phyloP scores from a whole-genome alignment of 2,329 filamentous ascomycete genomes.

The Colletotrichum sp. region DNA sequence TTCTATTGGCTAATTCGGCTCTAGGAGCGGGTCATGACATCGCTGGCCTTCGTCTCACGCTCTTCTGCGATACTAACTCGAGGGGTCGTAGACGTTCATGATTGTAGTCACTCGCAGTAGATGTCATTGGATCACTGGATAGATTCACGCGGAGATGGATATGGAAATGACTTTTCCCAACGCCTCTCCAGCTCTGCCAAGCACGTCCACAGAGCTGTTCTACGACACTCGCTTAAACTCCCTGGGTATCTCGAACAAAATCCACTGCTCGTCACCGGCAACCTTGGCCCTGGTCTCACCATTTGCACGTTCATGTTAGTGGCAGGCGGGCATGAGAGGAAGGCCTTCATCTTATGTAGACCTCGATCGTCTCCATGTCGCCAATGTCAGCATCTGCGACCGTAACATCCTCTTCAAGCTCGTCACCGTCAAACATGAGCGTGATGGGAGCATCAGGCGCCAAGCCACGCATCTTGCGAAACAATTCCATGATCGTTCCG shows the following conservation, averaged over 20 bases:
- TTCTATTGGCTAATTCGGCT: neutral
- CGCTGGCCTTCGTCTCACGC: neutral
- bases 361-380: slow-evolving; percentile 78
- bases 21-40: neutral
- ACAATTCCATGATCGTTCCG: slow-evolving; percentile 65
- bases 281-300: neutral
- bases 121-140: neutral
- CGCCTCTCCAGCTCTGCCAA: neutral
- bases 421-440: slow-evolving; percentile 78
- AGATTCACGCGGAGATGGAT: neutral
- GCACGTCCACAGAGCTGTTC: neutral
- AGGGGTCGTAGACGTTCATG: neutral
- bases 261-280: neutral
- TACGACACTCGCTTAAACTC: slow-evolving; percentile 1
- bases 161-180: neutral
- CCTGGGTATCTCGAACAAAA: slow-evolving; percentile 16
- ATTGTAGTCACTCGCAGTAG: neutral
- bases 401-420: slow-evolving; percentile 61
- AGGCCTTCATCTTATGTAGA: slow-evolving; percentile 55
- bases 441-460: slow-evolving; percentile 56
- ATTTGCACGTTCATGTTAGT: neutral
- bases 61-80: neutral
- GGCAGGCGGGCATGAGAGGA: neutral
- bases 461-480: slow-evolving; percentile 59
- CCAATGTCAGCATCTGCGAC: slow-evolving; percentile 73